Percentiles rank a stretch among this genome's conserved stretches.
These are phyloP conservation scores for Ophiocordyceps polyrhachis-furcata DNA, from an alignment of 2,329 filamentous ascomycete genomes.

Conservation along the genomic window DNA sequence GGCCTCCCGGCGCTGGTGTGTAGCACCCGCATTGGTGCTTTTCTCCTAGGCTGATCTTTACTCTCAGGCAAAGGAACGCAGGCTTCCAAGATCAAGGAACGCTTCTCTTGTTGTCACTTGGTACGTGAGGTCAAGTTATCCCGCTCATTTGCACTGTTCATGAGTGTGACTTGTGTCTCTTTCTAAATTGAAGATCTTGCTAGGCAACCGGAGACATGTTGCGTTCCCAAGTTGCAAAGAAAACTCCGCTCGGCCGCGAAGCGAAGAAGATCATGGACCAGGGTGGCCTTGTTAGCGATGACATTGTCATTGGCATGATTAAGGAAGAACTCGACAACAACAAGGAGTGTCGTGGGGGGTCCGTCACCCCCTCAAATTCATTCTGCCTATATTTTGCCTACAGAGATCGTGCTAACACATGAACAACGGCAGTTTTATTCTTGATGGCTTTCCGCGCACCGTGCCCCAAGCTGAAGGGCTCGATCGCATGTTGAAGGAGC, in stretches of 20 bases:
- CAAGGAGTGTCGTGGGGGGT: conserved; percentile 93
- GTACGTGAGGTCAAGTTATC: conserved; percentile 34
- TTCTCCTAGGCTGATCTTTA: conserved; percentile 1
- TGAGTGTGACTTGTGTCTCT: too few relatives aligned
- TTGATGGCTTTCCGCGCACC: conserved; percentile 95
- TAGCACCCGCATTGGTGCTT: neutral
- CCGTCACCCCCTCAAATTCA: conserved; percentile 7
- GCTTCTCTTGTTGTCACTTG: conserved; percentile 91
- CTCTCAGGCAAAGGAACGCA: conserved; percentile 88
- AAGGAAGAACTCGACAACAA: conserved; percentile 91
- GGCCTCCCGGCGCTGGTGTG: conserved; percentile 85
- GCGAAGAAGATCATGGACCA: conserved; percentile 99
- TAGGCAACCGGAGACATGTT: conserved; percentile 98
- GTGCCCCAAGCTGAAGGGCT: conserved; percentile 89
- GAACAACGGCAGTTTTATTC: conserved; percentile 57
- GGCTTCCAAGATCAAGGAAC: conserved; percentile 94
- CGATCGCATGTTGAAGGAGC: conserved; percentile 69
- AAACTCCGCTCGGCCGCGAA: conserved; percentile 83
- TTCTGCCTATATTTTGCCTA: conserved; percentile 2
- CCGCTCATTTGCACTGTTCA: neutral
- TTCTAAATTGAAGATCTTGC: neutral
- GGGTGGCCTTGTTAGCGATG: conserved; percentile 91
- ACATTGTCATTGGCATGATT: conserved; percentile 99
- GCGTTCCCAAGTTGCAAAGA: conserved; percentile 92
- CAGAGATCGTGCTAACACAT: neutral